Base-by-base conservation (phyloP, 768 basidiomycete genomes). In the Hypsizygus marmoreus region DNA sequence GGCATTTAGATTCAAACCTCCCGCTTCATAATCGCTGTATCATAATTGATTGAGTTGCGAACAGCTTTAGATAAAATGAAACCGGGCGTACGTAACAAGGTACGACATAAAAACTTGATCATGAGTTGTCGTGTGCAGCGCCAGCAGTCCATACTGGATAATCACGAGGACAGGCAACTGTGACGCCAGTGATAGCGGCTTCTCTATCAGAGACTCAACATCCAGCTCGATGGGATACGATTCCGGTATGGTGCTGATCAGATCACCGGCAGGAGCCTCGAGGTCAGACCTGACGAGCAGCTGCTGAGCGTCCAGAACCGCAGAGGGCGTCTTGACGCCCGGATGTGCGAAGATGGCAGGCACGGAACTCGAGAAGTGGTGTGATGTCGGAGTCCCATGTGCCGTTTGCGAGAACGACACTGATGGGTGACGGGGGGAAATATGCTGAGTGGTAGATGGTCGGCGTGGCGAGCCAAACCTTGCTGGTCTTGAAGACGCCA, bases 51-150 rank as follows among this genome's bases (percentile, higher is more conserved):
- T 32, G 39, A 37, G 43, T 53, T 26, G 54, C 31, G 41, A 44
- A 33, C 3, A 16, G 36, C 11, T 13, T 20, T 43, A 12, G 40
- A 17, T 14, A 34, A 3, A 39, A 30, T 6, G 20, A 19, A 17
- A 23, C 25, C 49, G 19, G 1, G 77, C 86, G 69, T 58, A 90
- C 88, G 88, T 84, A 39, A 94, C 89, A 19, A 95, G 83, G 68
- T 95, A 95, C 2, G 89, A 89, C 63, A 95, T 79, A 72, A 97
- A 91, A 22, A 94, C 68, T 65, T 95, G 91, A 69, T 95, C 89
- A 57, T 95, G 93, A 1, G 88, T 91, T 12, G 88, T 91, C 29
- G 83, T 82, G 61, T 97, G 94, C 39, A 97, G 65, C 4, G 94
- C 94, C 51, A 97, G 71, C 50, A 93, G 69, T 14, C 90, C 90